Conservation (phyloP, 805 yeast species). For the Barnettozyma sp. region DNA sequence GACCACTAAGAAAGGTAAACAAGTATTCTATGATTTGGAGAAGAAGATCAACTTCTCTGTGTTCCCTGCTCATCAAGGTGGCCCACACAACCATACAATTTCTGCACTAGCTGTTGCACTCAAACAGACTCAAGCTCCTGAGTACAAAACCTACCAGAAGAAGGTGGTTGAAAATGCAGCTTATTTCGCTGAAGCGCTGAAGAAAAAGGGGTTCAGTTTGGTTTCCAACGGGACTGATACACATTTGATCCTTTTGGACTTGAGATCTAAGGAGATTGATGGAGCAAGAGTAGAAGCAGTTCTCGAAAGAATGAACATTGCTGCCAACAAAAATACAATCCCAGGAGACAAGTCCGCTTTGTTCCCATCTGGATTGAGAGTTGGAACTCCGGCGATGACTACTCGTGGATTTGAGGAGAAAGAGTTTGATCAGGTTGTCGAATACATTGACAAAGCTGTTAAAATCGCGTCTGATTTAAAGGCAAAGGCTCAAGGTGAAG, state of each 20-base stretch:
- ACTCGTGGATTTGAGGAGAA: conserved; percentile 91
- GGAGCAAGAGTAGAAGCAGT: conserved; percentile 97
- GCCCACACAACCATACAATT: conserved; percentile 99
- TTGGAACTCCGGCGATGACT: conserved; percentile 98
- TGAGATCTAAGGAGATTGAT: conserved; percentile 85
- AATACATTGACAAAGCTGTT: conserved; percentile 76
- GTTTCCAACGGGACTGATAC: conserved; percentile 96
- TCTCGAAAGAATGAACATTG: conserved; percentile 90
- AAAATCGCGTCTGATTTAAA: conserved; percentile 59
- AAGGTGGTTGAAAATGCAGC: conserved; percentile 87
- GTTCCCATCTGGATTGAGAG: conserved; percentile 95
- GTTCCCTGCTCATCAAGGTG: conserved; percentile 99
- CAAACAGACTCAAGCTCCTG: conserved; percentile 88
- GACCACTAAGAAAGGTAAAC: conserved; percentile 87
- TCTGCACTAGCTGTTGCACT: conserved; percentile 96
- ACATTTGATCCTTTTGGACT: conserved; percentile 87
- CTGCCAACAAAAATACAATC: conserved; percentile 93
- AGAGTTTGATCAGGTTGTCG: conserved; percentile 76
- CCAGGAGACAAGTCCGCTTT: conserved; percentile 97
- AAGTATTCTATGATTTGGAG: conserved; percentile 84
- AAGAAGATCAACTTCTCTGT: conserved; percentile 95
- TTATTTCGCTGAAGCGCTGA: conserved; percentile 69
- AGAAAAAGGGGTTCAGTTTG: conserved; percentile 63
- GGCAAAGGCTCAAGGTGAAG: conserved; percentile 47
- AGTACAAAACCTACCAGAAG: conserved; percentile 82